Evolutionary conservation across 345 rosid species (phyloP), one percentile per base, ranked within the genome.

Genomic region (Sisymbrium irio): DNA sequence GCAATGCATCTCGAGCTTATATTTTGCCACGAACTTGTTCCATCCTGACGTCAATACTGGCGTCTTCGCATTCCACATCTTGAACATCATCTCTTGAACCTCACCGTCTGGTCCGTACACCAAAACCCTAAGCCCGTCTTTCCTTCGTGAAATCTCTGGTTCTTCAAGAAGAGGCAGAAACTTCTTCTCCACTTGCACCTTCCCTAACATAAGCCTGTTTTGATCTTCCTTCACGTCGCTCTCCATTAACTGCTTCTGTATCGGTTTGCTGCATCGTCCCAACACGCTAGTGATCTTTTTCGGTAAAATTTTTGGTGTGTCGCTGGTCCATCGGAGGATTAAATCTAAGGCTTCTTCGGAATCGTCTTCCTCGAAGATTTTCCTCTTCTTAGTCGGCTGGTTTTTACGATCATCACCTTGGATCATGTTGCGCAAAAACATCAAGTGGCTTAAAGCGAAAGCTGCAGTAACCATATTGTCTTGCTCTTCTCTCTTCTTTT

Each of bases 101-200:
- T 30, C 12, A 20, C 56, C 74, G 35, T 69, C 56, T 58, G 65
- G 64, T 69, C 73, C 65, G 35, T 55, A 69, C 7, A 69, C 73
- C 54, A 2, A 1, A 56, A 69, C 56, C 56, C 3, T 14, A 33
- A n/a, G 1, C 44, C 53, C 65, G 0, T 45, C 18, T 9, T 5
- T 66, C 32, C 12, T 14, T 0, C 6, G 46, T 0, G 63, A 9
- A 4, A 27, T 15, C 56, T 56, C 65, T 14, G 65, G 13, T 30
- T 45, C 57, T 9, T 30, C 3, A 3, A 69, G 65, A 32, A 57
- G 35, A 6, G 18, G 11, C 27, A 42, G 3, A 53, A 57, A 33
- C 7, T 1, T 42, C 45, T 69, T 50, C 46, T 42, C 57, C 65
- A 35, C 18, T 33, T 32, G 58, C 5, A 18, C 0, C 35, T 33